phyloP scores from a whole-genome alignment of 257 asterid species.

The Solanum virginianum region DNA sequence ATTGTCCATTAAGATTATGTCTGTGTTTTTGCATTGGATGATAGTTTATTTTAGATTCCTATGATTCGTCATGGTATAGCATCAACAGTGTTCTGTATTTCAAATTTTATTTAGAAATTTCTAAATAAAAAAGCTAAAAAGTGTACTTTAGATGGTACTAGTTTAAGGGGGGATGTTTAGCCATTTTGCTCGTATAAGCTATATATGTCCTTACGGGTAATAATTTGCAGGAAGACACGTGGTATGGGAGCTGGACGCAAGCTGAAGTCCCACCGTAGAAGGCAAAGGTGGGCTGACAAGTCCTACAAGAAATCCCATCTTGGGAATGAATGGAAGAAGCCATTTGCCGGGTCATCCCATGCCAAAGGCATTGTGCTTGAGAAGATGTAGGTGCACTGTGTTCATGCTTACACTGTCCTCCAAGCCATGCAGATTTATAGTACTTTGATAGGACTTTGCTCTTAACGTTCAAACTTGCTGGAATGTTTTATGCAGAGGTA shows the following conservation, averaged over 20 bases:
- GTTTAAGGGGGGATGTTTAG: neutral
- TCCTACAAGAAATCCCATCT: conserved; percentile 71
- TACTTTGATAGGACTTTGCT: neutral
- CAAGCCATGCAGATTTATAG: neutral
- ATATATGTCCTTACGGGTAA: neutral
- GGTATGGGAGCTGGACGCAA: conserved; percentile 91
- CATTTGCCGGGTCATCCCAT: conserved; percentile 78
- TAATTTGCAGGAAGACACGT: conserved; percentile 45
- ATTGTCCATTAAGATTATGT: neutral
- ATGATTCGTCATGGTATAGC: neutral
- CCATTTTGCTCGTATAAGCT: neutral
- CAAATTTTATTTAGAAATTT: no score
- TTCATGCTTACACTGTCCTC: neutral
- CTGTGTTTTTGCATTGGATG: neutral
- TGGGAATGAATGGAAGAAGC: conserved; percentile 77
- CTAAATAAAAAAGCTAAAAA: no score
- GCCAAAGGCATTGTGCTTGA: conserved; percentile 80
- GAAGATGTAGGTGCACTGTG: conserved; percentile 36
- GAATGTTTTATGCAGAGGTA: conserved; percentile 30
- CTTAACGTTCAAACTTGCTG: neutral
- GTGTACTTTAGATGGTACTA: neutral
- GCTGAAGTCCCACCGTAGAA: conserved; percentile 62
- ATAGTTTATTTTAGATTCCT: neutral
- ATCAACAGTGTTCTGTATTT: neutral
- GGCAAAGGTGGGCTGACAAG: conserved; percentile 77